phyloP scores from a whole-genome alignment of 768 basidiomycete genomes.

The Leccinellum albellum region DNA sequence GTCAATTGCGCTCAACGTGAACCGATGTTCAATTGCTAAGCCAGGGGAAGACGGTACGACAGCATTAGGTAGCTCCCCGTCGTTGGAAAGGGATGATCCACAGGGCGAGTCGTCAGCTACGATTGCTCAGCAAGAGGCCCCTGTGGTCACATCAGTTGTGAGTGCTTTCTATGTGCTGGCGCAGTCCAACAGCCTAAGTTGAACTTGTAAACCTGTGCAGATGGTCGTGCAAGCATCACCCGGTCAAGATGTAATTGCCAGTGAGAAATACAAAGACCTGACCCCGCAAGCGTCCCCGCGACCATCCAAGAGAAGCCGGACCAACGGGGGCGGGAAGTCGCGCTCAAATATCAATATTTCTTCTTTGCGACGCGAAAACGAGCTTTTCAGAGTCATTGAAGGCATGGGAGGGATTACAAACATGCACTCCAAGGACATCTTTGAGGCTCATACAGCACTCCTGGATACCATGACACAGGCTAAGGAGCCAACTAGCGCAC shows the following conservation, averaged over 20 bases:
- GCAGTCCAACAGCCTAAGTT: neutral
- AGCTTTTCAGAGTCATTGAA: constrained; percentile 65
- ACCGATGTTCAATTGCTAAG: neutral
- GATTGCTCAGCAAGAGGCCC: neutral
- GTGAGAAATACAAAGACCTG: constrained; percentile 16
- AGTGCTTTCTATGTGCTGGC: neutral
- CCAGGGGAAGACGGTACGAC: neutral
- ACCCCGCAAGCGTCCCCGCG: constrained; percentile 6
- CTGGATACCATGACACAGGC: constrained; percentile 52
- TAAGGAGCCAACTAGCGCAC: constrained; percentile 69
- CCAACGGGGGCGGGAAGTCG: constrained; percentile 6
- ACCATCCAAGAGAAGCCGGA: constrained; percentile 22
- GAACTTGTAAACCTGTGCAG: neutral
- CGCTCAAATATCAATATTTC: constrained; percentile 64
- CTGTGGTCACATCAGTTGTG: neutral
- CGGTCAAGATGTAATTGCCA: neutral
- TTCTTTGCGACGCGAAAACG: constrained; percentile 75
- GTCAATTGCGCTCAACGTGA: neutral
- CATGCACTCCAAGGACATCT: constrained; percentile 64
- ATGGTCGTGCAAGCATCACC: neutral
- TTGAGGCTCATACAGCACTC: constrained; percentile 61
- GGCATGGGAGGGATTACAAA: constrained; percentile 65
- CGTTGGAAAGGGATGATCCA: neutral
- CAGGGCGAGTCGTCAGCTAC: neutral
- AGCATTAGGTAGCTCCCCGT: neutral